Conservation (phyloP, 768 basidiomycete species). For the Tricholoma sp. region DNA sequence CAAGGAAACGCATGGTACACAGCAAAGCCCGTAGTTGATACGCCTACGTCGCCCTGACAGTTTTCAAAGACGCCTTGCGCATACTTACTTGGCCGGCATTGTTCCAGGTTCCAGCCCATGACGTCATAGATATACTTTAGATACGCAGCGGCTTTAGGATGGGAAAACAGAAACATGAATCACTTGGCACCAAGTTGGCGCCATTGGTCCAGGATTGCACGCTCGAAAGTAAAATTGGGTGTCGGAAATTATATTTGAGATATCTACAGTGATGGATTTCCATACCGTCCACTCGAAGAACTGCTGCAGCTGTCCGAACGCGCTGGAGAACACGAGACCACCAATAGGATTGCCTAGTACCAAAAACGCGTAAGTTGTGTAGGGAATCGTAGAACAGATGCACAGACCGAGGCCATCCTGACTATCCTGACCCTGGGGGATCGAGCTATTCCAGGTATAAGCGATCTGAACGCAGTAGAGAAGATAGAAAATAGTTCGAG, state of each 20-base stretch:
- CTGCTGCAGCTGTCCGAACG: constrained; percentile 55
- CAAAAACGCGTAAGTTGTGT: background rate
- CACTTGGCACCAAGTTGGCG: constrained; percentile 43
- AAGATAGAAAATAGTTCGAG: background rate
- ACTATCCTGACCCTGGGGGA: constrained; percentile 69
- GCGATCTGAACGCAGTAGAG: background rate
- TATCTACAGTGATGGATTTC: no score
- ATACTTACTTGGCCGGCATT: constrained; percentile 49
- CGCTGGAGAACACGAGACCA: constrained; percentile 67
- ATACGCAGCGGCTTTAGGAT: no score
- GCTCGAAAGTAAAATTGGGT: constrained; percentile 69
- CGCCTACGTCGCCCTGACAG: constrained; percentile 39
- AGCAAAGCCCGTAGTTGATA: no score
- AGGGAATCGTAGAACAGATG: background rate
- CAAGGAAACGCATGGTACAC: constrained; percentile 36
- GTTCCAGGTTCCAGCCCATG: constrained; percentile 46
- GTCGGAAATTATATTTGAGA: no score
- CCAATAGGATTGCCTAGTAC: constrained; percentile 51
- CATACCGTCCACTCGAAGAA: constrained; percentile 81
- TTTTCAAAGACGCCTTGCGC: constrained; percentile 31
- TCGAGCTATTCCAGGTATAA: constrained; percentile 42
- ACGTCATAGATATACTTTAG: no score
- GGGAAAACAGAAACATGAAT: background rate
- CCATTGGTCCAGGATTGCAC: constrained; percentile 47
- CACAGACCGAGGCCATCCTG: constrained; percentile 46